phyloP scores from a whole-genome alignment of 345 rosid species.

The Anastatica hierochuntica region DNA sequence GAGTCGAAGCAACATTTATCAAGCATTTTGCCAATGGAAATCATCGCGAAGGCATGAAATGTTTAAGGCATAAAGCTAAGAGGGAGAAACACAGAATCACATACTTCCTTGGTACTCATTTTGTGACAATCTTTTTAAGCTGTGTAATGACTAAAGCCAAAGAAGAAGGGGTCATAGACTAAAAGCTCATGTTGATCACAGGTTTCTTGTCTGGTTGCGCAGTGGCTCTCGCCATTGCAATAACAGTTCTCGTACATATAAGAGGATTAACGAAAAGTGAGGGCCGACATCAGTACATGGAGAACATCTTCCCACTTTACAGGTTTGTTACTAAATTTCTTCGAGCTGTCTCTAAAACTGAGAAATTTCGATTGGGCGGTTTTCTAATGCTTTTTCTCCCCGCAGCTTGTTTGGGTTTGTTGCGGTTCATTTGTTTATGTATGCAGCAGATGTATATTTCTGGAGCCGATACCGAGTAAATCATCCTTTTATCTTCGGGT shows the following conservation, averaged over 20 bases:
- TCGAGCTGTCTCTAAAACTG: no score
- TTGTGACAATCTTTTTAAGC: no score
- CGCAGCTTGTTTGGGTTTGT: slow-evolving; percentile 65
- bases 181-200: no score
- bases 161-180: no score
- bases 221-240: slow-evolving; percentile 45
- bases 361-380: neutral
- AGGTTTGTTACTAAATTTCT: slow-evolving; percentile 21
- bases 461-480: slow-evolving; percentile 66
- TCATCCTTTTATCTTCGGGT: slow-evolving; percentile 62
- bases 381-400: neutral
- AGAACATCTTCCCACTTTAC: slow-evolving; percentile 73
- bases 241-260: slow-evolving; percentile 42
- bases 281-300: slow-evolving; percentile 54
- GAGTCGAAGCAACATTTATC: slow-evolving; percentile 51
- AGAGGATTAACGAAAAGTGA: slow-evolving; percentile 34
- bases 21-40: slow-evolving; percentile 79
- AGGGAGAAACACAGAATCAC: slow-evolving; percentile 60
- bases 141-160: no score
- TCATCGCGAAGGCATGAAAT: slow-evolving; percentile 51
- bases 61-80: slow-evolving; percentile 42
- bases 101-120: slow-evolving; percentile 59
- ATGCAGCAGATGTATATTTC: slow-evolving; percentile 47
- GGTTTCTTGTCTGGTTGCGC: slow-evolving; percentile 63
- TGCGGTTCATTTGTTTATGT: slow-evolving; percentile 59